Evolutionary conservation across 2,329 filamentous ascomycete species (phyloP).

Genomic region (Xylaria sp.): DNA sequence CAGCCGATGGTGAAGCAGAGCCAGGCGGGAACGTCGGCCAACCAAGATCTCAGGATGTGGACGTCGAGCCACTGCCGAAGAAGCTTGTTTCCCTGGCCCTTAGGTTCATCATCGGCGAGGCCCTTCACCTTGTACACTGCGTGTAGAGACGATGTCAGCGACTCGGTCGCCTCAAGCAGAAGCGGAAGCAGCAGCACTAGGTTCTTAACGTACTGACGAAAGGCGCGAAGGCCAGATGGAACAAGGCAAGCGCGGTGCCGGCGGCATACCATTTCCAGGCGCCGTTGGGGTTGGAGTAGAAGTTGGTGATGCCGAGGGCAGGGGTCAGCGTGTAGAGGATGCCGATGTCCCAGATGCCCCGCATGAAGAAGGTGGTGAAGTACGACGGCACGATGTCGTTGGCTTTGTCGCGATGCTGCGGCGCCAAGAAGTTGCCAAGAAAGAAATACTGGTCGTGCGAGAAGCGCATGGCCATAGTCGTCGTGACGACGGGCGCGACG

Average conservation of each 20-base stretch:
- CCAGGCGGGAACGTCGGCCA: conserved; percentile 50
- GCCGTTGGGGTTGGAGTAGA: conserved; percentile 35
- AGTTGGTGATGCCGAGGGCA: conserved; percentile 46
- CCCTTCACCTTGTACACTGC: conserved; percentile 45
- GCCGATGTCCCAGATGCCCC: conserved; percentile 46
- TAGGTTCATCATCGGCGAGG: conserved; percentile 42
- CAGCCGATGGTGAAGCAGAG: conserved; percentile 47
- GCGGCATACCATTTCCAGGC: conserved; percentile 48
- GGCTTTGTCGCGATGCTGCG: conserved; percentile 46
- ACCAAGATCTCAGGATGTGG: conserved; percentile 45
- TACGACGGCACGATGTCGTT: conserved; percentile 56
- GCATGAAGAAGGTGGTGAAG: conserved; percentile 55
- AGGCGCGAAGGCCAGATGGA: conserved; percentile 50
- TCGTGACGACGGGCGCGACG: conserved; percentile 59
- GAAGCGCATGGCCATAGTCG: conserved; percentile 59
- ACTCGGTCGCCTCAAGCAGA: no score
- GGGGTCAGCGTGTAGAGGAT: conserved; percentile 45
- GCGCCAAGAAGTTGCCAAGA: conserved; percentile 52
- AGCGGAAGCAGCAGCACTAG: neutral
- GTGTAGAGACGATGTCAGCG: neutral
- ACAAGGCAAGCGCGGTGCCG: conserved; percentile 46
- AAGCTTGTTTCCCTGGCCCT: conserved; percentile 40
- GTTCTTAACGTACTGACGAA: conserved; percentile 39
- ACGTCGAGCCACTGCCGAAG: conserved; percentile 48
- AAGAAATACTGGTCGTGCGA: conserved; percentile 59